phyloP scores from a whole-genome alignment of 2,329 filamentous ascomycete genomes.

The Cercospora sp. region DNA sequence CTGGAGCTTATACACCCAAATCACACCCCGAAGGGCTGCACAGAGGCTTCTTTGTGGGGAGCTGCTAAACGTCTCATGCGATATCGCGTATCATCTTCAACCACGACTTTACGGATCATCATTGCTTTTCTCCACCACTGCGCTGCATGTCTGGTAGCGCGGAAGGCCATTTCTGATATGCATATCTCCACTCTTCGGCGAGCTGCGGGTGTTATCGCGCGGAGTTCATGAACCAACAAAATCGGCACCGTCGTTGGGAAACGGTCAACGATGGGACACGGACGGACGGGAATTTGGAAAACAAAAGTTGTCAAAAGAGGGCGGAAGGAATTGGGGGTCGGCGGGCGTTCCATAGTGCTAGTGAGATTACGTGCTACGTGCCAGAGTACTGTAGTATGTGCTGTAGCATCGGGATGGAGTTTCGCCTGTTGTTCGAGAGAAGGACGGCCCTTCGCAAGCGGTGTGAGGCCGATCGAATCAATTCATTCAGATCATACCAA shows the following conservation, averaged over 20 bases:
- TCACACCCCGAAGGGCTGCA: conserved; percentile 36
- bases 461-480: background rate
- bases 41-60: conserved; percentile 37
- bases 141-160: background rate
- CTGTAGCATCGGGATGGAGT: background rate
- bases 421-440: background rate
- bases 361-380: conserved; percentile 1
- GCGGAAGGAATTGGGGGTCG: background rate
- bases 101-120: background rate
- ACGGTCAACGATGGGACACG: background rate
- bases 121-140: background rate
- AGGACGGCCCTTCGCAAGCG: background rate
- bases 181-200: conserved; percentile 12
- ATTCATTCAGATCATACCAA: background rate
- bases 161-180: background rate
- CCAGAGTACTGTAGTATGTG: background rate
- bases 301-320: background rate
- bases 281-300: background rate
- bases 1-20: conserved; percentile 36
- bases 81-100: background rate
- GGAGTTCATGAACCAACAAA: background rate
- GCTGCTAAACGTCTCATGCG: conserved; percentile 22
- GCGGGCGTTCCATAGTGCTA: background rate
- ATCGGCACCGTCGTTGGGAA: background rate
- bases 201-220: background rate